Percentiles rank a stretch among this genome's conserved stretches.
phyloP scores from a whole-genome alignment of 2,329 filamentous ascomycete species.

The Beauveria sp. region DNA sequence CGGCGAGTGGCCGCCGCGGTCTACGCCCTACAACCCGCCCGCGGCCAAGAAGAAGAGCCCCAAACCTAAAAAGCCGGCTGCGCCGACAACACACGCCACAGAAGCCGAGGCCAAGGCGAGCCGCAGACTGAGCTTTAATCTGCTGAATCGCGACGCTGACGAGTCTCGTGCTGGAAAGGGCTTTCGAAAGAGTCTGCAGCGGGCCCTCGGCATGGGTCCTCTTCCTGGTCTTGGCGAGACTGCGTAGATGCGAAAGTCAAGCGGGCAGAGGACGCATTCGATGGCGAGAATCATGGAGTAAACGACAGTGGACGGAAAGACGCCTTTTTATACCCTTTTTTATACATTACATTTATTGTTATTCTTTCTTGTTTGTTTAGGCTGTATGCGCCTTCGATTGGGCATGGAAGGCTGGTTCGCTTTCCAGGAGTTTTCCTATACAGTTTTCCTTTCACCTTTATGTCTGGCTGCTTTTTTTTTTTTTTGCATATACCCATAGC shows the following conservation, averaged over 20 bases:
- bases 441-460: not conserved
- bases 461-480: not conserved
- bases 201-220: conserved; percentile 34
- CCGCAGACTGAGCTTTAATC: conserved; percentile 40
- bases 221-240: conserved; percentile 10
- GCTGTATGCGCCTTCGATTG: not conserved
- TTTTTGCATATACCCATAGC: conserved; percentile 11
- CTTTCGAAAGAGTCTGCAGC: conserved; percentile 39
- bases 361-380: not conserved
- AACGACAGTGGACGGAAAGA: not conserved
- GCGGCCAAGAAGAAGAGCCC: conserved; percentile 32
- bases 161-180: conserved; percentile 29
- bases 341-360: not conserved
- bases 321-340: not conserved
- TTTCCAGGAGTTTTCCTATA: not conserved
- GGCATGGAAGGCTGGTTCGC: not conserved
- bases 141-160: conserved; percentile 33
- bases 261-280: not conserved
- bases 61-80: conserved; percentile 28
- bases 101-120: conserved; percentile 23
- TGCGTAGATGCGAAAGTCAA: not conserved
- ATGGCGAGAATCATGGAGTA: not conserved
- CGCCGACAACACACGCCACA: conserved; percentile 12
- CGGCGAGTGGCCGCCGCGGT: conserved; percentile 75
- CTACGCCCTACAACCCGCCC: conserved; percentile 33